Evolutionary conservation across 2,329 filamentous ascomycete species (phyloP).

Genomic region (Cylindrodendrum hubeiense): DNA sequence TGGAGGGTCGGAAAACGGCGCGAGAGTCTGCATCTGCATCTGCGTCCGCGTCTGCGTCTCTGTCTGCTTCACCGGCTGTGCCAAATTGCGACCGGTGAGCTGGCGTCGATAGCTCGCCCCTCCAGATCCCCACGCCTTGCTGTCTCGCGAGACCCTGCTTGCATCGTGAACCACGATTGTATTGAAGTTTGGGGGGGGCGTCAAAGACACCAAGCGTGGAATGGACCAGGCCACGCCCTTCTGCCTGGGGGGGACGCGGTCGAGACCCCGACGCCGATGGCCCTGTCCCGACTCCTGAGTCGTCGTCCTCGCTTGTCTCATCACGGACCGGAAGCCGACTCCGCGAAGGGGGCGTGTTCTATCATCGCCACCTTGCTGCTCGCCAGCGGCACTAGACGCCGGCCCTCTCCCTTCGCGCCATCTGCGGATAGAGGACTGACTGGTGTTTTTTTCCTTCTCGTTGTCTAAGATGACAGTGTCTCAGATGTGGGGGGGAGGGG

Average conservation of each 20-base stretch:
- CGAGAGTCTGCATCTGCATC: neutral
- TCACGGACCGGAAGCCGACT: constrained; percentile 1
- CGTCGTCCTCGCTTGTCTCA: constrained; percentile 5
- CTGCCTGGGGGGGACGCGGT: neutral
- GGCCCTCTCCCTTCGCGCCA: neutral
- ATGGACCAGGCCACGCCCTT: neutral
- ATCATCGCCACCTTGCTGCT: neutral
- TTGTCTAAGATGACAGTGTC: constrained; percentile 13
- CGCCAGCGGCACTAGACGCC: neutral
- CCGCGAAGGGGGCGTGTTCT: constrained; percentile 4
- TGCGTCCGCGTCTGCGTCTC: neutral
- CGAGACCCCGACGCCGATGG: neutral
- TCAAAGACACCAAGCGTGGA: constrained; percentile 14
- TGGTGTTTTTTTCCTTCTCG: neutral
- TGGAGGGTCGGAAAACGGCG: neutral
- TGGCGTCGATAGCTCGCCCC: neutral
- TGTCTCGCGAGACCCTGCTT: constrained; percentile 34
- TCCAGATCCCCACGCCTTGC: neutral
- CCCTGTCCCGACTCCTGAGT: neutral
- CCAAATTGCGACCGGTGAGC: constrained; percentile 16
- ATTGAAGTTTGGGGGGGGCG: neutral
- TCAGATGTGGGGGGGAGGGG: neutral
- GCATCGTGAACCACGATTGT: constrained; percentile 25
- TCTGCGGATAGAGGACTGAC: neutral
- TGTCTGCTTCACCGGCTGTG: constrained; percentile 11